Percentiles rank a stretch among this genome's conserved stretches.
Conservation (phyloP, 2,329 filamentous ascomycete species). For the Trichoderma breve region DNA sequence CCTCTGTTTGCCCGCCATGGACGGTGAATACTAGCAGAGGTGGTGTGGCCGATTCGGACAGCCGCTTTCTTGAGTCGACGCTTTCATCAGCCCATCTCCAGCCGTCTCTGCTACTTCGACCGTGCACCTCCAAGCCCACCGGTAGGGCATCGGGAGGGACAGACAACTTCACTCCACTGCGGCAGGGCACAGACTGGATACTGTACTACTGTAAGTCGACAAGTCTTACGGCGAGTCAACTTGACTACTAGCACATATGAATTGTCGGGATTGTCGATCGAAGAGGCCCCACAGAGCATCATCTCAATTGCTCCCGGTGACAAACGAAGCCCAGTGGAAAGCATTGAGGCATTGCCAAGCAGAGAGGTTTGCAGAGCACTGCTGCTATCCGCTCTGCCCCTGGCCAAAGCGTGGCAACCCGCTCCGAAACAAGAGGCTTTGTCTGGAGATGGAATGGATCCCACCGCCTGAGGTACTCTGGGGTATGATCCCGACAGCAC, state of each 20-base stretch:
- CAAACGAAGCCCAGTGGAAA: background rate
- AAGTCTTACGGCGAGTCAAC: background rate
- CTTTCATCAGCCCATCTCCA: background rate
- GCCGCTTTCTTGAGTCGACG: background rate
- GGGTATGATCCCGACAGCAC: background rate
- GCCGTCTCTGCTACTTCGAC: background rate
- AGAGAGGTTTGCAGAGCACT: background rate
- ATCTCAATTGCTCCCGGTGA: background rate
- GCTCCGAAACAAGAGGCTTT: background rate
- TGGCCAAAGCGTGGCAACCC: background rate
- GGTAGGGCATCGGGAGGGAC: background rate
- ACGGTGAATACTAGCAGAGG: background rate
- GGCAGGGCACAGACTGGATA: background rate
- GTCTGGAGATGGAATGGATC: background rate
- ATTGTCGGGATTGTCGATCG: background rate
- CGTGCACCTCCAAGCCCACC: background rate
- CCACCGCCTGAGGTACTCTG: background rate
- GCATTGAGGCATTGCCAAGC: background rate
- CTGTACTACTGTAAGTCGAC: background rate
- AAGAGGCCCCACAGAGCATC: background rate
- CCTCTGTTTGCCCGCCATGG: background rate
- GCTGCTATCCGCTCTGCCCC: background rate
- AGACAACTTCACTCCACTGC: background rate
- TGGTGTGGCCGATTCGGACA: background rate
- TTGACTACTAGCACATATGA: background rate